phyloP scores from a whole-genome alignment of 2,329 filamentous ascomycete genomes.

The Fusarium graminum region DNA sequence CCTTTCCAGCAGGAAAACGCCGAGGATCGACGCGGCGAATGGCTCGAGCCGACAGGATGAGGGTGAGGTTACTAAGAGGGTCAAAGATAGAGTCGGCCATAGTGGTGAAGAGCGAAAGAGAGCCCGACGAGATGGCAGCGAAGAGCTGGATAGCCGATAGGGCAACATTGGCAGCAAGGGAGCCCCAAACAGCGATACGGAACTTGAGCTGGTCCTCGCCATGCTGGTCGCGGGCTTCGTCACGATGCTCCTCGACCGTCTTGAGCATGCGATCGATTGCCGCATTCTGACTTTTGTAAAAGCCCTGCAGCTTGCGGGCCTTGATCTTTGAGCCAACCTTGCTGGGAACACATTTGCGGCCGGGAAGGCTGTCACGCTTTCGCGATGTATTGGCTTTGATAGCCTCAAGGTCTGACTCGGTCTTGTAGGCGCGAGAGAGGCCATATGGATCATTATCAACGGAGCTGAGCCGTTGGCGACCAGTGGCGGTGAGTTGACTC shows the following conservation, averaged over 20 bases:
- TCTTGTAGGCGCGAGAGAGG: slow-evolving; percentile 82
- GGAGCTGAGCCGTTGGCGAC: slow-evolving; percentile 55
- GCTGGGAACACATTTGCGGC: slow-evolving; percentile 35
- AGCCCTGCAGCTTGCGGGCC: slow-evolving; percentile 75
- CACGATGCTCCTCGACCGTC: slow-evolving; percentile 89
- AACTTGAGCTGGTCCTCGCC: slow-evolving; percentile 84
- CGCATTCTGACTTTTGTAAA: slow-evolving; percentile 93
- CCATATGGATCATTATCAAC: slow-evolving; percentile 83
- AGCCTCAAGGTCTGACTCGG: slow-evolving; percentile 77
- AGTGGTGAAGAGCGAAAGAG: slow-evolving; percentile 96
- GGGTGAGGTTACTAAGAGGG: slow-evolving; percentile 86
- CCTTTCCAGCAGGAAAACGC: slow-evolving; percentile 92
- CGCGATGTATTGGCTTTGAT: slow-evolving; percentile 85
- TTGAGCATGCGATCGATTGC: slow-evolving; percentile 93
- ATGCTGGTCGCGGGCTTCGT: slow-evolving; percentile 82
- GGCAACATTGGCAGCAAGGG: slow-evolving; percentile 83
- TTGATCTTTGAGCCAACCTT: slow-evolving; percentile 50
- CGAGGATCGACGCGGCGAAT: slow-evolving; percentile 87
- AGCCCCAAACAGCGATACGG: slow-evolving; percentile 74
- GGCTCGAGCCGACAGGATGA: slow-evolving; percentile 89
- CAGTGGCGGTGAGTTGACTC: slow-evolving; percentile 57
- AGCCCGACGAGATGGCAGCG: slow-evolving; percentile 86
- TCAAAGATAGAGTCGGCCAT: slow-evolving; percentile 98
- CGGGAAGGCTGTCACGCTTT: slow-evolving; percentile 69
- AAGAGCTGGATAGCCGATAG: slow-evolving; percentile 88